Conservation (phyloP, 257 asterid genomes). For the Solanum medicagineum region DNA sequence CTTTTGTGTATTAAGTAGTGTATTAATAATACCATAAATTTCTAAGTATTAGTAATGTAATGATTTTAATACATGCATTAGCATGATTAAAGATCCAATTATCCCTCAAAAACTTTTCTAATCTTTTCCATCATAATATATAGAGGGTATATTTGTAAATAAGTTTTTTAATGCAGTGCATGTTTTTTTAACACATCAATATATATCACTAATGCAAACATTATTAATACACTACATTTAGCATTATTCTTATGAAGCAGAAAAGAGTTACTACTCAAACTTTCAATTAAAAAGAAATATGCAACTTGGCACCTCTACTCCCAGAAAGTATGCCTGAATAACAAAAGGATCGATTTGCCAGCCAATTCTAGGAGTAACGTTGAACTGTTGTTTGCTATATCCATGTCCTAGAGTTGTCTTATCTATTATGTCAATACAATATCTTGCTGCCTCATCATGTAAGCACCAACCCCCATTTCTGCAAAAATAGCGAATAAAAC, state of each 20-base stretch:
- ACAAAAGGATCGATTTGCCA: slow-evolving; percentile 99
- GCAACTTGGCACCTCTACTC: slow-evolving; percentile 58
- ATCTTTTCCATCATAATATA: too few relatives aligned
- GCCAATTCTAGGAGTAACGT: slow-evolving; percentile 86
- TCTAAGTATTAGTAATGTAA: too few relatives aligned
- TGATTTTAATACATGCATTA: too few relatives aligned
- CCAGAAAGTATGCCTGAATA: slow-evolving; percentile 93
- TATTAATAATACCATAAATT: too few relatives aligned
- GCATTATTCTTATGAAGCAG: neutral
- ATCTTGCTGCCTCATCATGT: slow-evolving; percentile 95
- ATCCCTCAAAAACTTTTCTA: too few relatives aligned
- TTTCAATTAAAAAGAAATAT: neutral
- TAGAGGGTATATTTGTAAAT: too few relatives aligned
- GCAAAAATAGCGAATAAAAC: neutral
- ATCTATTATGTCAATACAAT: slow-evolving; percentile 95
- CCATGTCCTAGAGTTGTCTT: slow-evolving; percentile 90
- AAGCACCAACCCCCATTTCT: slow-evolving; percentile 98
- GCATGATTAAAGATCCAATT: too few relatives aligned
- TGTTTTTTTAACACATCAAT: too few relatives aligned
- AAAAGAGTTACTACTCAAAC: neutral
- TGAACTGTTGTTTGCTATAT: slow-evolving; percentile 61
- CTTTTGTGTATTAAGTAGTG: too few relatives aligned
- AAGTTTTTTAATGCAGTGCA: too few relatives aligned
- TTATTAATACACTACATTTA: too few relatives aligned
- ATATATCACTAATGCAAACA: too few relatives aligned